Conservation (phyloP, 257 asterid genomes). For the Scutellaria minor region DNA sequence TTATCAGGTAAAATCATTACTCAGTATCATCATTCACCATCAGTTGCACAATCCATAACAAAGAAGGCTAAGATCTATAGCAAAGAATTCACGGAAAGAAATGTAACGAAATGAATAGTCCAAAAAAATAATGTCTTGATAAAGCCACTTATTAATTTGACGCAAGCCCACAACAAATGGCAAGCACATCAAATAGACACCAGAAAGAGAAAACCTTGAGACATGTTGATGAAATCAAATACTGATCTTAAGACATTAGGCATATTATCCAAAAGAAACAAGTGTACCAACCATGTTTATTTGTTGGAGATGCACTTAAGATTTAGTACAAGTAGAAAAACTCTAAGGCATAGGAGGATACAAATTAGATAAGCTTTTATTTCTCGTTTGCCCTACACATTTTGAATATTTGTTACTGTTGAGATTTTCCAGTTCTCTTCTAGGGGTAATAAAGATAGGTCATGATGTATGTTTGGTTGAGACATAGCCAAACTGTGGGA, state of each 20-base stretch:
- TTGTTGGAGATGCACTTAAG: conserved; percentile 18
- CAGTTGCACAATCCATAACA: conserved; percentile 15
- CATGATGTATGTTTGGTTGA: conserved; percentile 1
- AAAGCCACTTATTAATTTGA: conserved; percentile 12
- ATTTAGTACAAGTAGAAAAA: conserved; percentile 11
- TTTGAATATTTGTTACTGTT: conserved; percentile 1
- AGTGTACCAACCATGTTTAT: conserved; percentile 19
- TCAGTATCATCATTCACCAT: conserved; percentile 17
- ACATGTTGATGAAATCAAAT: background rate
- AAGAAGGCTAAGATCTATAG: conserved; percentile 12
- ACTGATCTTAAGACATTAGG: conserved; percentile 22
- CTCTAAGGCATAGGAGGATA: conserved; percentile 4
- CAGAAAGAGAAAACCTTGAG: background rate
- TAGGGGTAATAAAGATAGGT: conserved; percentile 14
- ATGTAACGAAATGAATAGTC: background rate
- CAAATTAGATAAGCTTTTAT: conserved; percentile 2
- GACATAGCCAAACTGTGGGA: background rate
- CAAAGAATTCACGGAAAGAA: conserved; percentile 11
- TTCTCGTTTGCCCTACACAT: conserved; percentile 19
- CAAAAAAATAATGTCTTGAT: background rate
- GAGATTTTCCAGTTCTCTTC: conserved; percentile 3
- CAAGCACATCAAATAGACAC: background rate
- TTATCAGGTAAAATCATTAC: conserved; percentile 15
- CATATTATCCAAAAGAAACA: background rate
- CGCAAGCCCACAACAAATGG: background rate